phyloP scores from a whole-genome alignment of 2,329 filamentous ascomycete genomes.

The Elsinoe perseae region DNA sequence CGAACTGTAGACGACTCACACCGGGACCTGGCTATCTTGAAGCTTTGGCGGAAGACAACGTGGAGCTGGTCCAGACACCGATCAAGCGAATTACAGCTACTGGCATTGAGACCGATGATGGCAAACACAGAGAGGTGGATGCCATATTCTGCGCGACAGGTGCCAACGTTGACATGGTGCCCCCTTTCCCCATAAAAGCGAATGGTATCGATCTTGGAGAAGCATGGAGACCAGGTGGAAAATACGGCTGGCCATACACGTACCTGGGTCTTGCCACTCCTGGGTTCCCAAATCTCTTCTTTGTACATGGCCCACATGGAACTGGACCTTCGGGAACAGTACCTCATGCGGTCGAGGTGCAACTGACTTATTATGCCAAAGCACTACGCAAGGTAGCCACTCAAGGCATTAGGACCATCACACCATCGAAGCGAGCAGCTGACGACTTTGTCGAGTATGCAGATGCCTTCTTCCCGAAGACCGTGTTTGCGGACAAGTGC shows the following conservation, averaged over 20 bases:
- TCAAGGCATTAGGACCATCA: constrained; percentile 58
- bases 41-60: constrained; percentile 23
- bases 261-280: constrained; percentile 59
- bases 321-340: constrained; percentile 57
- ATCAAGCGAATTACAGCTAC: constrained; percentile 53
- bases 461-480: constrained; percentile 45
- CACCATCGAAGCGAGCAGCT: constrained; percentile 50
- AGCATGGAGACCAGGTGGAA: constrained; percentile 50
- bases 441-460: constrained; percentile 33
- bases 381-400: constrained; percentile 58
- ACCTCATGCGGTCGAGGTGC: constrained; percentile 58
- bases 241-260: constrained; percentile 57
- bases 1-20: constrained; percentile 38
- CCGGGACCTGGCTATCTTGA: constrained; percentile 40
- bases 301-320: constrained; percentile 50
- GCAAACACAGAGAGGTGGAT: constrained; percentile 50
- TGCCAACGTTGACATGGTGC: constrained; percentile 30
- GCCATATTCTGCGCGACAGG: constrained; percentile 49
- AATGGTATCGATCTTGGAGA: constrained; percentile 47
- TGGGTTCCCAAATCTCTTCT: constrained; percentile 60
- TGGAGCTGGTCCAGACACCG: constrained; percentile 48
- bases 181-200: constrained; percentile 51
- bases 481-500: constrained; percentile 54
- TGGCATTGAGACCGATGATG: constrained; percentile 55
- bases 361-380: constrained; percentile 58